These are phyloP conservation scores for Daedaleopsis sinensis DNA, from an alignment of 768 basidiomycete species.

Conservation along the genomic window DNA sequence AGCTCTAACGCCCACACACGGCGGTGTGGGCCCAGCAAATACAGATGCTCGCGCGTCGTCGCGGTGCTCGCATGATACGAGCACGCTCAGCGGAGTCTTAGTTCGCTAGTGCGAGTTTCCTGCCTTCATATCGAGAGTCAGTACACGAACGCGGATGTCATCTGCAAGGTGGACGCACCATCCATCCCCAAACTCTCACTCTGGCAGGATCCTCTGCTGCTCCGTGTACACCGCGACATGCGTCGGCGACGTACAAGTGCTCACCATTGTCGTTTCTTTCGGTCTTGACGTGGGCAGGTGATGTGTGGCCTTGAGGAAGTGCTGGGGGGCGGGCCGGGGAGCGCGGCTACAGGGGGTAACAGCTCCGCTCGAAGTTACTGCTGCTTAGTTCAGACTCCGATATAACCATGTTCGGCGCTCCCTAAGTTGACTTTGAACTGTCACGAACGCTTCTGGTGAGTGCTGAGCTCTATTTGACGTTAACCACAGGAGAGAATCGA, in stretches of 20 bases:
- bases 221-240: constrained; percentile 19
- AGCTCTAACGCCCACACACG: constrained; percentile 50
- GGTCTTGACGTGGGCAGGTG: constrained; percentile 15
- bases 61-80: constrained; percentile 23
- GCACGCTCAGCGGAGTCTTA: constrained; percentile 39
- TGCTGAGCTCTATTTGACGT: too few relatives aligned
- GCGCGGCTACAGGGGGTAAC: too few relatives aligned
- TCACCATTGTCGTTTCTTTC: constrained; percentile 25
- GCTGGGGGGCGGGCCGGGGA: too few relatives aligned
- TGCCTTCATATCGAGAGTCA: constrained; percentile 8
- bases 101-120: constrained; percentile 15
- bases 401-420: too few relatives aligned
- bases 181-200: constrained; percentile 26
- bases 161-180: constrained; percentile 27
- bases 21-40: constrained; percentile 43
- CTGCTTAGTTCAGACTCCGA: too few relatives aligned
- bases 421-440: too few relatives aligned
- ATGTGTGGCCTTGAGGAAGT: not conserved
- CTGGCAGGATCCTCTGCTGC: constrained; percentile 20
- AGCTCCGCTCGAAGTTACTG: too few relatives aligned
- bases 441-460: too few relatives aligned
- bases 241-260: constrained; percentile 1
- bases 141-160: not conserved
- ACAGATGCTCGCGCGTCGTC: constrained; percentile 38
- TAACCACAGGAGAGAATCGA: too few relatives aligned